These are phyloP conservation scores for Backusella parvicylindrica DNA, from an alignment of 192 early-diverging fungal species.

Conservation along the genomic window DNA sequence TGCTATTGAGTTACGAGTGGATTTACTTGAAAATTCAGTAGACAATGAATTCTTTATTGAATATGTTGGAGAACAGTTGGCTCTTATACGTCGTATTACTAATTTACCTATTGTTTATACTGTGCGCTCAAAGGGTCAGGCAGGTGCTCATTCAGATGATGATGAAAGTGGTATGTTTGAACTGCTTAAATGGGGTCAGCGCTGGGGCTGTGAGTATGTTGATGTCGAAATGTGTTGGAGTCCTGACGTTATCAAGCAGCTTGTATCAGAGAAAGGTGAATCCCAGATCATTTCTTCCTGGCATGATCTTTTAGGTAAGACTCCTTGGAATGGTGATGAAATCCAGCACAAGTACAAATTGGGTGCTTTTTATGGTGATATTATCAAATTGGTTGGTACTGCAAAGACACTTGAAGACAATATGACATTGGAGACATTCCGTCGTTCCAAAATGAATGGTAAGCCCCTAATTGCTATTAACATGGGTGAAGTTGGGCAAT, in stretches of 20 bases:
- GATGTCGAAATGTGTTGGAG: constrained; percentile 78
- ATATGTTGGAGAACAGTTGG: constrained; percentile 77
- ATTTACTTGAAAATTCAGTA: constrained; percentile 63
- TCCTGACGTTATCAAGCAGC: constrained; percentile 33
- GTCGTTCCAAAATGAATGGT: constrained; percentile 36
- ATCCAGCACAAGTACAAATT: constrained; percentile 53
- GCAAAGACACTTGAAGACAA: constrained; percentile 83
- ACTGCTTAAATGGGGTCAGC: constrained; percentile 65
- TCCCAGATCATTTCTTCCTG: constrained; percentile 81
- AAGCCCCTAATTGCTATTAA: constrained; percentile 91
- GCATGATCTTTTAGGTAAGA: constrained; percentile 75
- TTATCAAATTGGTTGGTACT: constrained; percentile 89
- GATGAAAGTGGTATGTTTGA: constrained; percentile 58
- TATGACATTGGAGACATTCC: constrained; percentile 72
- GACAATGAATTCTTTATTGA: constrained; percentile 39
- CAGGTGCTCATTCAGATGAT: constrained; percentile 74
- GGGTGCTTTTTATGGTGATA: constrained; percentile 67
- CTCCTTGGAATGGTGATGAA: constrained; percentile 55
- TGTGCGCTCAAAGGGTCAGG: constrained; percentile 87
- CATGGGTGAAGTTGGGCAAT: constrained; percentile 87
- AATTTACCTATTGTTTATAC: constrained; percentile 89
- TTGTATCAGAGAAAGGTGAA: constrained; percentile 59
- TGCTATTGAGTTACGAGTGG: constrained; percentile 91
- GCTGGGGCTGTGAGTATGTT: constrained; percentile 93
- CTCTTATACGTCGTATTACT: constrained; percentile 67